Base-by-base conservation (phyloP, 2,329 filamentous ascomycete species). In the Fusarium sambucinum region DNA sequence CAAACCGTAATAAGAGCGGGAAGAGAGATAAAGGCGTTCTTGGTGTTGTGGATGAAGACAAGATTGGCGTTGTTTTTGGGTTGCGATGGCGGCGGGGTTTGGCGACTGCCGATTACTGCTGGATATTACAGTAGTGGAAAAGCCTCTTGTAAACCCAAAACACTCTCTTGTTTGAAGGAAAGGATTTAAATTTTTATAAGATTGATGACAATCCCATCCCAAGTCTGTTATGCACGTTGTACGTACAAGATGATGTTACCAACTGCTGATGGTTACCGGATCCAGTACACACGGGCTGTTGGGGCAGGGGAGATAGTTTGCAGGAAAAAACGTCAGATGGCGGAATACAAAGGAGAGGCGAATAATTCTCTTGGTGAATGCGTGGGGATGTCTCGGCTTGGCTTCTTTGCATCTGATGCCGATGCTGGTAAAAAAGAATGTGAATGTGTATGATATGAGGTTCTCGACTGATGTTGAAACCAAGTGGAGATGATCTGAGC, bases 241-340 rank as follows among this genome's bases (percentile, higher is more conserved):
- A 27, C 42, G 42, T 63, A 52, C 46, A 68, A 50, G 53, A 59
- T 63, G 42, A 58, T 54, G 53, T 66, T 60, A 61, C 45, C 59
- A n/a, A n/a, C 21, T 68, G 66, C 51, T 68, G 66, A 66, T 69
- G 66, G 47, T 62, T 69, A 52, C 66, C 65, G 65, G 42, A 69
- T 69, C 60, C 48, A 38, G 65, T 69, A 54, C 52, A 61, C 50
- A 60, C 45, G 55, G 14, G 38, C 19, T 11, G 41, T 55, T 3
- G 27, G 69, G 51, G 55, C 61, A 52, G 45, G 32, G 38, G 19
- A 25, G 38, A 25, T 41, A 23, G 14, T 41, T 41, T 41, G 38
- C 38, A 41, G 38, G 17, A 25, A 25, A 41, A 41, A 50, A 55
- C 51, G 58, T 70, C 63, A 65, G 58, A 67, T 42, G 46, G 59